Evolutionary conservation across 306 rosid species (phyloP), one percentile per base, ranked within the genome.

Genomic region (Lablab purpureus): DNA sequence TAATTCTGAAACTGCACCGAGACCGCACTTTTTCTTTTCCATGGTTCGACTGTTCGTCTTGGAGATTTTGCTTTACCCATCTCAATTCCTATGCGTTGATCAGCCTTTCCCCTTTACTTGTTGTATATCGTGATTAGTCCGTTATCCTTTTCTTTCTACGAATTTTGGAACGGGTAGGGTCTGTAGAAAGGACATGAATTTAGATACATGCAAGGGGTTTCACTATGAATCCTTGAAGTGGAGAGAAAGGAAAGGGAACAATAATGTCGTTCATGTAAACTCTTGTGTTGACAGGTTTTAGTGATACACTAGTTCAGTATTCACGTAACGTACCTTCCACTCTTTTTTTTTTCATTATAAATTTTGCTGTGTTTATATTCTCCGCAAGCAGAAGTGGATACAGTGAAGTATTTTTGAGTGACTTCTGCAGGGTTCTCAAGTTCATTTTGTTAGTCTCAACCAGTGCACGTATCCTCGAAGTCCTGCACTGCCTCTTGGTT

Each of bases 401-500:
- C 55, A 23, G 32, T 66, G 69, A n/a, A 59, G 25, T 27, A 41
- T n/a, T 30, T 11, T 63, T 75, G 5, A 76, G 49, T 79, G 67
- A 82, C 23, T 79, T 49, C 6, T 80, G 56, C 96, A 95, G 99
- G 76, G 23, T 54, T 85, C 84, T 83, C 94, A 91, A 74, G 91
- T 95, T 74, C 67, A 36, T 51, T 32, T 73, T 73, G 46, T 69
- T 65, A 12, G 84, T 27, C 0, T 75, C 43, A 55, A 60, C 78
- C 72, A 80, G 77, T 95, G 99, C 68, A 45, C 7, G 10, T 93
- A 91, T 80, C 99, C 99, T 59, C 88, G 85, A 58, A 91, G 90
- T 78, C 96, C 99, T 9, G 99, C 99, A 28, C 80, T 93, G 80
- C 85, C 79, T 70, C 99, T 95, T 54, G 99, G 99, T 67, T 84